These are phyloP conservation scores for Exserohilum rostratum DNA, from an alignment of 2,329 filamentous ascomycete genomes.

Conservation along the genomic window DNA sequence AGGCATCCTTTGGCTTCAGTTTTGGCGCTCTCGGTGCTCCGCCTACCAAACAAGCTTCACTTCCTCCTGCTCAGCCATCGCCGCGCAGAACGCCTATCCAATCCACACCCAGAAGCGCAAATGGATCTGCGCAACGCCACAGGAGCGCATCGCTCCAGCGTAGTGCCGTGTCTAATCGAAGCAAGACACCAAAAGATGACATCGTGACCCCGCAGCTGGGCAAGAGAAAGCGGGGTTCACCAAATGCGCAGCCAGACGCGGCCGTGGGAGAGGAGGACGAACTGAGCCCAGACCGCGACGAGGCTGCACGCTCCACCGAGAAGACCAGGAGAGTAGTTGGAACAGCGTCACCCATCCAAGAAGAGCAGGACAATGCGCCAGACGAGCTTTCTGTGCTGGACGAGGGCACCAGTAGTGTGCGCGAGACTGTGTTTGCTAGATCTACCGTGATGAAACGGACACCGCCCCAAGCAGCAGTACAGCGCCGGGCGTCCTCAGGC, in stretches of 20 bases:
- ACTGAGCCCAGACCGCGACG: slow-evolving; percentile 39
- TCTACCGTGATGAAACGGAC: slow-evolving; percentile 18
- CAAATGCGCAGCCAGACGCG: slow-evolving; percentile 18
- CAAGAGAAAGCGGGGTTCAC: slow-evolving; percentile 43
- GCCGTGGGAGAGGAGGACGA: slow-evolving; percentile 40
- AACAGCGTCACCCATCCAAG: slow-evolving; percentile 31
- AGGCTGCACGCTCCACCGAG: slow-evolving; percentile 33
- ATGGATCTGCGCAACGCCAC: slow-evolving; percentile 34
- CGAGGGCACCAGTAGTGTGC: slow-evolving; percentile 22
- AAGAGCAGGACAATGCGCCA: slow-evolving; percentile 33
- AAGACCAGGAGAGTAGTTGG: slow-evolving; percentile 34
- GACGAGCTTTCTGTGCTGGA: slow-evolving; percentile 39
- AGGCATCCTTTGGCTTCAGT: slow-evolving; percentile 58
- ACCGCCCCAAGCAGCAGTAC: slow-evolving; percentile 15
- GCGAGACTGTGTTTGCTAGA: slow-evolving; percentile 14
- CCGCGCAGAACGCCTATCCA: slow-evolving; percentile 34
- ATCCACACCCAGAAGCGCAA: slow-evolving; percentile 23
- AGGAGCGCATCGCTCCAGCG: slow-evolving; percentile 39
- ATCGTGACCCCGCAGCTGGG: slow-evolving; percentile 39
- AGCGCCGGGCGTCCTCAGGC: slow-evolving; percentile 9
- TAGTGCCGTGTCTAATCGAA: slow-evolving; percentile 25
- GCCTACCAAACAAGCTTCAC: slow-evolving; percentile 33
- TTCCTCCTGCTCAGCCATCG: slow-evolving; percentile 32
- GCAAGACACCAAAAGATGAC: slow-evolving; percentile 21
- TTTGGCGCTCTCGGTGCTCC: slow-evolving; percentile 30